Evolutionary conservation across 768 basidiomycete genomes (phyloP).

Genomic region (Trametopsis cervina): DNA sequence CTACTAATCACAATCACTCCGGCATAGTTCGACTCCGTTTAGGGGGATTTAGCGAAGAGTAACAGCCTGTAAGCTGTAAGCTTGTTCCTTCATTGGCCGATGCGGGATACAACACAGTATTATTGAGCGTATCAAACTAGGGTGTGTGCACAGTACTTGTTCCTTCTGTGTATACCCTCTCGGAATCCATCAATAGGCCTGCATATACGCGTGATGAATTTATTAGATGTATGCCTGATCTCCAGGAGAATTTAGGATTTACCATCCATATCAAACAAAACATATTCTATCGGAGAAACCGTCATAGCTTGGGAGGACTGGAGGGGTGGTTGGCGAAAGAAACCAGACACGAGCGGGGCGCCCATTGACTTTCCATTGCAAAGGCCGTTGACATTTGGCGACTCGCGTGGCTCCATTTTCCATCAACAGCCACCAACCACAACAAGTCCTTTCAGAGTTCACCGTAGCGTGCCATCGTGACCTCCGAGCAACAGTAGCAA

Average conservation of each 20-base stretch:
- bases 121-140: not conserved
- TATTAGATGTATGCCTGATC: too few relatives aligned
- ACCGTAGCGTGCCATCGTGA: constrained; percentile 40
- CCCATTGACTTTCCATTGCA: too few relatives aligned
- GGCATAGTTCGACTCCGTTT: too few relatives aligned
- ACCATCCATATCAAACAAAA: constrained; percentile 33
- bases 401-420: not conserved
- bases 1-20: not conserved
- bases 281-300: constrained; percentile 21
- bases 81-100: constrained; percentile 77
- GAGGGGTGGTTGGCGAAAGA: not conserved
- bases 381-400: too few relatives aligned
- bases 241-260: not conserved
- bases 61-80: constrained; percentile 66
- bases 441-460: too few relatives aligned
- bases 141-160: constrained; percentile 43
- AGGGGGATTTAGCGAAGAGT: too few relatives aligned
- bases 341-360: too few relatives aligned
- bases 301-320: not conserved
- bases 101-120: constrained; percentile 12
- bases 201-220: not conserved
- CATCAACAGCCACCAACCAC: not conserved
- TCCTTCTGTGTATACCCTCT: constrained; percentile 68
- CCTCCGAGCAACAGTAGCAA: constrained; percentile 44
- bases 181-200: constrained; percentile 76